Evolutionary conservation across 2,329 filamentous ascomycete species (phyloP).

Genomic region (Pezicula radicicola): DNA sequence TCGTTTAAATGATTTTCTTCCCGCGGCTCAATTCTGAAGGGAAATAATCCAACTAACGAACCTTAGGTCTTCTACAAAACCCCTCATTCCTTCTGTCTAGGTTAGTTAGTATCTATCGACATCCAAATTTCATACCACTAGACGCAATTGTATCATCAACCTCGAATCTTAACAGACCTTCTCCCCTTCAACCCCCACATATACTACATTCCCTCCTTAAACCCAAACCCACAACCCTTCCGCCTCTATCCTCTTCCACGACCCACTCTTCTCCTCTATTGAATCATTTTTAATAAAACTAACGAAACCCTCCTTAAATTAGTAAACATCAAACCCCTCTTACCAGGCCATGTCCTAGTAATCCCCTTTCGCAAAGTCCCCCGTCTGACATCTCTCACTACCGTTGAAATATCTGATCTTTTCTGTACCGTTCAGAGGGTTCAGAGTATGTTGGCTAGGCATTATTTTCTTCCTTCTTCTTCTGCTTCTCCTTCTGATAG

Average conservation of each 20-base stretch:
- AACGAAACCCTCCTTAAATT: constrained; percentile 82
- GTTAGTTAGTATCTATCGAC: background rate
- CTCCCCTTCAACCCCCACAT: too few relatives aligned
- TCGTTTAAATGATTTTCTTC: too few relatives aligned
- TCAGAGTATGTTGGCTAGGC: constrained; percentile 66
- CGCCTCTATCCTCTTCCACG: too few relatives aligned
- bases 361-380: constrained; percentile 69
- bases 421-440: constrained; percentile 84
- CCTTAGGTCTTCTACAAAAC: background rate
- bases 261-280: too few relatives aligned
- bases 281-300: too few relatives aligned
- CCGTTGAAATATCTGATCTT: constrained; percentile 58
- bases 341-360: constrained; percentile 90
- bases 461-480: constrained; percentile 41
- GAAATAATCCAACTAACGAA: background rate
- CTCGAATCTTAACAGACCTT: too few relatives aligned
- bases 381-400: constrained; percentile 49
- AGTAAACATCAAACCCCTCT: constrained; percentile 92
- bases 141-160: too few relatives aligned
- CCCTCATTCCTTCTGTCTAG: background rate
- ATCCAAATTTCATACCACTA: background rate
- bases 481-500: background rate
- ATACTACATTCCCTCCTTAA: too few relatives aligned
- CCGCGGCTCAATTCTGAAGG: too few relatives aligned
- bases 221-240: too few relatives aligned